Evolutionary conservation across 1,284 basidiomycete genomes (phyloP).

Genomic region (Apiotrichum gamsii): DNA sequence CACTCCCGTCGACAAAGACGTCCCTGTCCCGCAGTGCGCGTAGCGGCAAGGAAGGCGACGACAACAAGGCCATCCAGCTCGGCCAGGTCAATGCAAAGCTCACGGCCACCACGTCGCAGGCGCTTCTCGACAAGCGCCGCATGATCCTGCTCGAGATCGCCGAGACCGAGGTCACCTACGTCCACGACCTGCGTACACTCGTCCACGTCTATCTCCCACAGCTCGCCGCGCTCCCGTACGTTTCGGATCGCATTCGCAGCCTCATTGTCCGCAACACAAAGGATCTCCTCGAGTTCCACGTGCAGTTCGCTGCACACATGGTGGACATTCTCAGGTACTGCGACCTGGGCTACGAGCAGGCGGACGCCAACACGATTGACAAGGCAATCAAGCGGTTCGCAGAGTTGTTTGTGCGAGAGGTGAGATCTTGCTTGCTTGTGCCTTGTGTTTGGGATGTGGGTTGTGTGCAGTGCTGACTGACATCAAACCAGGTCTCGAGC

Average conservation of each 20-base stretch:
- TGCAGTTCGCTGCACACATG: conserved; percentile 52
- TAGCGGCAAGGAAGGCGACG: conserved; percentile 34
- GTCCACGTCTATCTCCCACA: conserved; percentile 54
- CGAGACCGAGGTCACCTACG: conserved; percentile 72
- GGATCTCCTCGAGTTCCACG: conserved; percentile 67
- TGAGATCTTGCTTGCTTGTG: conserved; percentile 38
- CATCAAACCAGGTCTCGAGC: conserved; percentile 55
- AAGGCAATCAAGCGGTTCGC: conserved; percentile 56
- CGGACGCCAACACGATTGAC: conserved; percentile 38
- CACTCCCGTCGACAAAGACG: conserved; percentile 45
- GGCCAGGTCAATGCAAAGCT: conserved; percentile 16
- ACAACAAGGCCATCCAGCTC: background rate
- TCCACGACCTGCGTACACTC: conserved; percentile 66
- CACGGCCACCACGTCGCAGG: conserved; percentile 13
- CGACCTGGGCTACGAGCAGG: conserved; percentile 49
- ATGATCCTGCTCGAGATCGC: conserved; percentile 60
- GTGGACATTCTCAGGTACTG: conserved; percentile 55
- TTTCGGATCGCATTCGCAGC: conserved; percentile 39
- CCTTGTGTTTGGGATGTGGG: background rate
- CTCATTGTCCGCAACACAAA: conserved; percentile 63
- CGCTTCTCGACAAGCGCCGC: conserved; percentile 28
- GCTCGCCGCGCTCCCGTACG: conserved; percentile 44
- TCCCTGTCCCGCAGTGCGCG: conserved; percentile 44
- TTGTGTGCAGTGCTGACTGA: no score
- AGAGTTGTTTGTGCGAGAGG: conserved; percentile 61